Evolutionary conservation across 805 yeast genomes (phyloP).

Genomic region (Saccharomycopsis vini): DNA sequence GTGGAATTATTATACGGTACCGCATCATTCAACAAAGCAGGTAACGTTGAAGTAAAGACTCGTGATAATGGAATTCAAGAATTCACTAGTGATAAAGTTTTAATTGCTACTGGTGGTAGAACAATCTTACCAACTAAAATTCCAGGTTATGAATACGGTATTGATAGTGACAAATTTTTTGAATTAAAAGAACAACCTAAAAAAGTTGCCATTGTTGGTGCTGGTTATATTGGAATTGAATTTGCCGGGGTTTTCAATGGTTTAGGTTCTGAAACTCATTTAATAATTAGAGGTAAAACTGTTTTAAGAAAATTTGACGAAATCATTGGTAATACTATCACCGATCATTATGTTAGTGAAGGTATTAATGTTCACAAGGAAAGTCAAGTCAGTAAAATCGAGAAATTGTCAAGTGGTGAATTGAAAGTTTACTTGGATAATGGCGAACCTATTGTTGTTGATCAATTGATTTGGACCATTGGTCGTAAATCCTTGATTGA

Average conservation of each 20-base stretch:
- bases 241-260: constrained; percentile 90
- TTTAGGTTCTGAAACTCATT: constrained; percentile 75
- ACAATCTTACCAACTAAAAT: constrained; percentile 62
- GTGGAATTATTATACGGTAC: constrained; percentile 82
- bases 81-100: constrained; percentile 72
- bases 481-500: constrained; percentile 78
- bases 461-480: constrained; percentile 83
- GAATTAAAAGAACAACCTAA: constrained; percentile 75
- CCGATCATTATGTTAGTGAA: constrained; percentile 68
- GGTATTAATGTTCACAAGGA: constrained; percentile 78
- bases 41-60: constrained; percentile 66
- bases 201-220: constrained; percentile 91
- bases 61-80: constrained; percentile 46
- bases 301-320: constrained; percentile 85
- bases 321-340: constrained; percentile 66
- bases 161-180: constrained; percentile 87
- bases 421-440: constrained; percentile 38
- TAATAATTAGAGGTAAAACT: constrained; percentile 85
- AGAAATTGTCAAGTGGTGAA: constrained; percentile 39
- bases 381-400: constrained; percentile 41
- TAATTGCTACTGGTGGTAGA: constrained; percentile 91
- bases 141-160: constrained; percentile 78
- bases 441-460: constrained; percentile 57
- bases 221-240: constrained; percentile 96
- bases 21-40: constrained; percentile 66